phyloP scores from a whole-genome alignment of 2,329 filamentous ascomycete genomes.

The Monosporascus sp. region DNA sequence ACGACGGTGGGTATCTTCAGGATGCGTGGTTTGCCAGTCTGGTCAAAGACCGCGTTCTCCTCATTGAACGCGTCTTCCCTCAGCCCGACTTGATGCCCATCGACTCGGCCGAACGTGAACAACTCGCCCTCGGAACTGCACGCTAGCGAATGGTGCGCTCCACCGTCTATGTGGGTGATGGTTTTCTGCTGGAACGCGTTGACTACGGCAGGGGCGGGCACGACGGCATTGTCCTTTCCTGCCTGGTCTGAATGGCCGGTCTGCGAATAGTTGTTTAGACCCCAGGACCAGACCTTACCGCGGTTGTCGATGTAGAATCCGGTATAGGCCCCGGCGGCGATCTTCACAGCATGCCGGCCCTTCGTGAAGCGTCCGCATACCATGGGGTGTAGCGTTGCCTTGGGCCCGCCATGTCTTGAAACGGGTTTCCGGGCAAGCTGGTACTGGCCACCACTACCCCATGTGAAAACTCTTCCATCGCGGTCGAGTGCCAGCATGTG shows the following conservation, averaged over 20 bases:
- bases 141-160: slow-evolving; percentile 60
- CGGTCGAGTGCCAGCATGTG: slow-evolving; percentile 64
- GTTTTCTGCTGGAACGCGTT: slow-evolving; percentile 56
- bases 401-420: slow-evolving; percentile 18
- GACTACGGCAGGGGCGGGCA: slow-evolving; percentile 67
- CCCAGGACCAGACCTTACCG: slow-evolving; percentile 64
- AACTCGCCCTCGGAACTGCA: slow-evolving; percentile 36
- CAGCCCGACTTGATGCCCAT: slow-evolving; percentile 49
- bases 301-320: slow-evolving; percentile 65
- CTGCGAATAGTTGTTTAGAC: slow-evolving; percentile 67
- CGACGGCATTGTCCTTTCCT: slow-evolving; percentile 63
- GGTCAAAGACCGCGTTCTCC: slow-evolving; percentile 59
- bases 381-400: slow-evolving; percentile 35
- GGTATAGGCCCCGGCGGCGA: slow-evolving; percentile 63
- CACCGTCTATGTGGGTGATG: slow-evolving; percentile 66
- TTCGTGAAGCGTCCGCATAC: slow-evolving; percentile 35
- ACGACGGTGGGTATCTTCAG: slow-evolving; percentile 61
- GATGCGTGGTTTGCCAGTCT: slow-evolving; percentile 62
- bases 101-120: slow-evolving; percentile 42
- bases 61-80: slow-evolving; percentile 50
- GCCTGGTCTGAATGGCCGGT: slow-evolving; percentile 58
- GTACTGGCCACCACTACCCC: slow-evolving; percentile 76
- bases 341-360: slow-evolving; percentile 45
- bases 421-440: slow-evolving; percentile 63
- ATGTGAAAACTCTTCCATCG: slow-evolving; percentile 64